phyloP scores from a whole-genome alignment of 1,284 basidiomycete genomes.

The Fomitopsis pinicola region DNA sequence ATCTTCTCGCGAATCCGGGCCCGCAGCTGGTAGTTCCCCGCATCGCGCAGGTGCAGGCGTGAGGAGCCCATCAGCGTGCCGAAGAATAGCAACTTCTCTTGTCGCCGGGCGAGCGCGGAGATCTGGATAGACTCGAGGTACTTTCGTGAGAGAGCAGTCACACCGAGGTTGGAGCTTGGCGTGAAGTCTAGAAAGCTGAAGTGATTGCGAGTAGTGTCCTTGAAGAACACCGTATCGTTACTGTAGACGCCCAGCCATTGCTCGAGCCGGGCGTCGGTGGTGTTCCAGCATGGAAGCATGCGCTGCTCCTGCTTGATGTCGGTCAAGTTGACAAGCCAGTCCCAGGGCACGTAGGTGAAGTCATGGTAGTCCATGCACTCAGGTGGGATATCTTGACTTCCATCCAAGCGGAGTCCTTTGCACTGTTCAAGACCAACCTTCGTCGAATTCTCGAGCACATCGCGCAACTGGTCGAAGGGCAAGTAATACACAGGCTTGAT shows the following conservation, averaged over 20 bases:
- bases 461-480: slow-evolving; percentile 52
- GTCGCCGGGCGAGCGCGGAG: slow-evolving; percentile 31
- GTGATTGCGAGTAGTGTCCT: slow-evolving; percentile 56
- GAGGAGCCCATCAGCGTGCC: slow-evolving; percentile 70
- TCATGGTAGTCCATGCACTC: slow-evolving; percentile 59
- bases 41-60: slow-evolving; percentile 47
- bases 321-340: slow-evolving; percentile 57
- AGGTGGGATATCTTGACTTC: slow-evolving; percentile 26
- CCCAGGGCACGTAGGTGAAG: slow-evolving; percentile 64
- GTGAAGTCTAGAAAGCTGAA: slow-evolving; percentile 59
- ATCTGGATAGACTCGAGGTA: slow-evolving; percentile 45
- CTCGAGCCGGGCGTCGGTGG: slow-evolving; percentile 45
- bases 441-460: slow-evolving; percentile 41
- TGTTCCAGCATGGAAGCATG: slow-evolving; percentile 43
- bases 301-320: slow-evolving; percentile 32
- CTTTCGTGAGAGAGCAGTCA: slow-evolving; percentile 13
- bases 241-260: slow-evolving; percentile 33
- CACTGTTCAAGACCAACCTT: slow-evolving; percentile 56
- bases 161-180: slow-evolving; percentile 11
- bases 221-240: slow-evolving; percentile 42
- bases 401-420: slow-evolving; percentile 25
- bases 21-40: slow-evolving; percentile 37
- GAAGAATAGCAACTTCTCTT: slow-evolving; percentile 51
- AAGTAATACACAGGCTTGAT: slow-evolving; percentile 57
- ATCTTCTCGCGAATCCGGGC: slow-evolving; percentile 45